A percentile compares a stretch with the other conserved stretches of the same genome.
These are phyloP conservation scores for Salix koriyanagi DNA, from an alignment of 345 rosid species.

Conservation along the genomic window DNA sequence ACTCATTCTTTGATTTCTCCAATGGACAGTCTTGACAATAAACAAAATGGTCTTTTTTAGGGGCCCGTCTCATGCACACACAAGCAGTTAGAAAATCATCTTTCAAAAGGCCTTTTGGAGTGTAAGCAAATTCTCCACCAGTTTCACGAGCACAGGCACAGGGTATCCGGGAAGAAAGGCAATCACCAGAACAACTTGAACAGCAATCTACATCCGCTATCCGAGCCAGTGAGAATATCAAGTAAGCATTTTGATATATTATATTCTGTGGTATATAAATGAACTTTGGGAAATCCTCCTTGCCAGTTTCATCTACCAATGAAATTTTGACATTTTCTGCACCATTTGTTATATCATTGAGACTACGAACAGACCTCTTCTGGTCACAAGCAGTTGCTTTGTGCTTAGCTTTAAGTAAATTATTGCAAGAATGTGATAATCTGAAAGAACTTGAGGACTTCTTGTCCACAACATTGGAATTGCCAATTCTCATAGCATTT, in stretches of 20 bases:
- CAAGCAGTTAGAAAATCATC: conserved; percentile 54
- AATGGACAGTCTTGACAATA: conserved; percentile 75
- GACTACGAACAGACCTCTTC: neutral
- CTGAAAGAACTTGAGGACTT: neutral
- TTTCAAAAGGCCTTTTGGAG: conserved; percentile 48
- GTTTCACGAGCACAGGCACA: conserved; percentile 85
- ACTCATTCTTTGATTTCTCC: conserved; percentile 45
- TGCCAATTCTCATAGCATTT: neutral
- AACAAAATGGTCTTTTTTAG: conserved; percentile 31
- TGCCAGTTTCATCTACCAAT: conserved; percentile 49
- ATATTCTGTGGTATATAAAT: conserved; percentile 61
- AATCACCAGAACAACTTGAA: conserved; percentile 59
- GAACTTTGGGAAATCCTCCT: conserved; percentile 47
- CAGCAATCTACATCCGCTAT: conserved; percentile 75
- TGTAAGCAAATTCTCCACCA: conserved; percentile 79
- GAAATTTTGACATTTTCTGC: conserved; percentile 41
- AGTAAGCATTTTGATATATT: conserved; percentile 56
- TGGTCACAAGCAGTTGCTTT: neutral
- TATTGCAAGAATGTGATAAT: neutral
- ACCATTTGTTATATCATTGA: conserved; percentile 20
- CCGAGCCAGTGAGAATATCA: conserved; percentile 64
- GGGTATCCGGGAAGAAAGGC: conserved; percentile 54
- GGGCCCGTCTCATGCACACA: conserved; percentile 36
- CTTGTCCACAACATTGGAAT: neutral
- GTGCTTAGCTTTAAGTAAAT: neutral